Evolutionary conservation across 306 rosid genomes (phyloP).

Genomic region (Elaeagnus macrophylla): DNA sequence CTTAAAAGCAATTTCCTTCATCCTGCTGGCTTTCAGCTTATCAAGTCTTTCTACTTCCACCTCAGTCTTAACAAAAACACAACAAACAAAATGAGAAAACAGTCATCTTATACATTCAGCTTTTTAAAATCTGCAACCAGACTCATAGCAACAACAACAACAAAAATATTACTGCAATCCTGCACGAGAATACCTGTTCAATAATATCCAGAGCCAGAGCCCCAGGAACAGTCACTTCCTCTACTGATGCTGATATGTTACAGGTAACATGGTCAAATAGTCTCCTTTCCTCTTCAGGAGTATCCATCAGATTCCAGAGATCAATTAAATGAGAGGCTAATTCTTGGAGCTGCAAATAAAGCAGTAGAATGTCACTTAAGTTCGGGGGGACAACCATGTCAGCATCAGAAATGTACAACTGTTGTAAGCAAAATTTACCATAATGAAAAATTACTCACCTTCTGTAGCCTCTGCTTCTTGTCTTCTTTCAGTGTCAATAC

Average conservation of each 20-base stretch:
- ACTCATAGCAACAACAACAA: too few species aligned
- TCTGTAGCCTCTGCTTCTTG: constrained; percentile 69
- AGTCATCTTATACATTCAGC: constrained; percentile 6
- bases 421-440: background rate
- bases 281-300: constrained; percentile 74
- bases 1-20: constrained; percentile 98
- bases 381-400: background rate
- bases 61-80: constrained; percentile 58
- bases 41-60: constrained; percentile 98
- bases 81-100: constrained; percentile 14
- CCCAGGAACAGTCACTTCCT: constrained; percentile 95
- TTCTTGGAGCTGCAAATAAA: constrained; percentile 79
- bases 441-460: constrained; percentile 31
- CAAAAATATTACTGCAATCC: constrained; percentile 7
- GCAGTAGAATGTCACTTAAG: constrained; percentile 8
- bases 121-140: background rate
- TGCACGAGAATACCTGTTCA: constrained; percentile 71
- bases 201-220: constrained; percentile 90
- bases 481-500: constrained; percentile 61
- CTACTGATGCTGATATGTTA: constrained; percentile 88
- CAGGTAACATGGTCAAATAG: constrained; percentile 93
- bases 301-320: constrained; percentile 99
- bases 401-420: background rate
- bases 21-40: constrained; percentile 89
- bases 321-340: constrained; percentile 80